Percentiles rank a stretch among this genome's conserved stretches.
These are phyloP conservation scores for Amauroascus niger DNA, from an alignment of 2,329 filamentous ascomycete genomes.

Conservation along the genomic window DNA sequence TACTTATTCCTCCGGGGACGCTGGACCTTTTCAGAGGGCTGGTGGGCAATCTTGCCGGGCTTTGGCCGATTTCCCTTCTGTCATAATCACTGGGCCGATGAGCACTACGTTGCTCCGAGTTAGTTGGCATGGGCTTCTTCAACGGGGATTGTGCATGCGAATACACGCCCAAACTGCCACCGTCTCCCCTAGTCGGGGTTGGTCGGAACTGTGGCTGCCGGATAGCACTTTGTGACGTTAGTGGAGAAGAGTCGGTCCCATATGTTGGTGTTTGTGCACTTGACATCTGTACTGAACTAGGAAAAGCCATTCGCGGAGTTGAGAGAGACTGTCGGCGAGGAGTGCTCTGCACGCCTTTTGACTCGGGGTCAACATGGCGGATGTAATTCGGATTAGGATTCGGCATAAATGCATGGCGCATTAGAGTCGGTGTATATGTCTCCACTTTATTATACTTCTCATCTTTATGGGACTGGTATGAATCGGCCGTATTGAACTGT, in stretches of 20 bases:
- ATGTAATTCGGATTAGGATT: slow-evolving; percentile 76
- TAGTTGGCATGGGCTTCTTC: slow-evolving; percentile 63
- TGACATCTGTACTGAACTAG: slow-evolving; percentile 24
- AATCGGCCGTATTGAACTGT: slow-evolving; percentile 52
- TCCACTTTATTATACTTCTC: slow-evolving; percentile 47
- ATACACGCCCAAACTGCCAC: slow-evolving; percentile 71
- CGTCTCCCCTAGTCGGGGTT: slow-evolving; percentile 45
- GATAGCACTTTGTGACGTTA: slow-evolving; percentile 38
- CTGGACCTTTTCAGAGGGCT: slow-evolving; percentile 39
- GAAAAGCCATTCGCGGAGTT: slow-evolving; percentile 18
- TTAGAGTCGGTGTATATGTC: slow-evolving; percentile 51
- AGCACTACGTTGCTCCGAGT: slow-evolving; percentile 39
- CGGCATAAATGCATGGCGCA: slow-evolving; percentile 66
- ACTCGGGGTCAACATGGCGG: slow-evolving; percentile 61
- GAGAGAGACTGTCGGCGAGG: slow-evolving; percentile 32
- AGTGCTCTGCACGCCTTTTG: slow-evolving; percentile 33
- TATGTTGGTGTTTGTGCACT: slow-evolving; percentile 35
- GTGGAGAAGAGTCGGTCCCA: slow-evolving; percentile 41
- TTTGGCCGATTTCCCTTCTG: slow-evolving; percentile 29
- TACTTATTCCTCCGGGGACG: slow-evolving; percentile 29
- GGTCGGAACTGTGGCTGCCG: slow-evolving; percentile 47
- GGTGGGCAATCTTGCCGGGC: slow-evolving; percentile 31
- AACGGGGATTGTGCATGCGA: slow-evolving; percentile 73
- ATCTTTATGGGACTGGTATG: slow-evolving; percentile 31
- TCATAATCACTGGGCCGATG: slow-evolving; percentile 30